Percentiles rank a stretch among this genome's conserved stretches.
phyloP scores from a whole-genome alignment of 371 early-diverging fungal genomes.

The Massospora cicadina region DNA sequence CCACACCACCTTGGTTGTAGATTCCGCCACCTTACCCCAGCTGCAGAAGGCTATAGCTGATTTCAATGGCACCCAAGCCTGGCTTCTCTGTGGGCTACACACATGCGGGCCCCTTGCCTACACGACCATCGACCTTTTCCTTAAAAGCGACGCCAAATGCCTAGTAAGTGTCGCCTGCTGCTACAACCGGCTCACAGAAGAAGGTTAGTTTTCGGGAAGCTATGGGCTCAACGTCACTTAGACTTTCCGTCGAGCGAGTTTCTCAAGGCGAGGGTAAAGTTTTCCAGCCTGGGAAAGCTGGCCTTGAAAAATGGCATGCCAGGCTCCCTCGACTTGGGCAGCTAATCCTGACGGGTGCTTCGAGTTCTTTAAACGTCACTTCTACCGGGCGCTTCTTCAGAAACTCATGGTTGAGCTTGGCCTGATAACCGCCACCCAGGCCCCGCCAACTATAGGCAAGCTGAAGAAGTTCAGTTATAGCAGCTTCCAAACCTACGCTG shows the following conservation, averaged over 20 bases:
- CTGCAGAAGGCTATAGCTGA: background rate
- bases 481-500: conserved; percentile 20
- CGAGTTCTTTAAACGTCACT: conserved; percentile 37
- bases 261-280: background rate
- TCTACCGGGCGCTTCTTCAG: conserved; percentile 43
- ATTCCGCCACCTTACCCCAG: background rate
- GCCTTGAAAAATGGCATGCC: conserved; percentile 61
- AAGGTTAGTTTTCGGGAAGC: background rate
- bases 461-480: conserved; percentile 25
- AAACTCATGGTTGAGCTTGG: conserved; percentile 25
- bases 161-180: conserved; percentile 75
- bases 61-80: background rate
- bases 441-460: conserved; percentile 28
- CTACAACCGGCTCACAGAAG: conserved; percentile 35
- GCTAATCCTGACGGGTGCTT: conserved; percentile 22
- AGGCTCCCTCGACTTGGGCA: conserved; percentile 52
- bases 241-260: background rate
- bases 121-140: conserved; percentile 49
- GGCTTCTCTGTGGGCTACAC: conserved; percentile 61
- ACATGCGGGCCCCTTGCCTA: conserved; percentile 71
- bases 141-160: conserved; percentile 35
- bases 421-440: conserved; percentile 20
- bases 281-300: conserved; percentile 28
- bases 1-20: background rate
- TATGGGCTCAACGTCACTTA: conserved; percentile 12